phyloP scores from a whole-genome alignment of 805 yeast species.

The Kuraishia cidri region DNA sequence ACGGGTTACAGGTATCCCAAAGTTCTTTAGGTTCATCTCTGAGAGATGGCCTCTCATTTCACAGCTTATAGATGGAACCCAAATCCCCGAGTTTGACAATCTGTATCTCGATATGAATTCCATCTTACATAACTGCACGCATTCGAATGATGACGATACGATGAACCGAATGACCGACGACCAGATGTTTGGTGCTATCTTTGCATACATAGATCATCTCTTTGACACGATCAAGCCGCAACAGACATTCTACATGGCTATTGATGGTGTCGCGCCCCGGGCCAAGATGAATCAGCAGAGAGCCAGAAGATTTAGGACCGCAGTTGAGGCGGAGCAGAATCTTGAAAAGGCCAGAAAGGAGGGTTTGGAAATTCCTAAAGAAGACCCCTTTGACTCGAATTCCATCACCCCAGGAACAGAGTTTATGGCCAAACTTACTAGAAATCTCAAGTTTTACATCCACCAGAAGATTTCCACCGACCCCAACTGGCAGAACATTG shows the following conservation, averaged over 20 bases:
- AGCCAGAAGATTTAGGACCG: constrained; percentile 90
- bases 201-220: constrained; percentile 89
- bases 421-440: constrained; percentile 85
- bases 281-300: constrained; percentile 99
- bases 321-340: constrained; percentile 82
- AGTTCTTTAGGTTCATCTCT: constrained; percentile 91
- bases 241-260: constrained; percentile 87
- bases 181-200: constrained; percentile 86
- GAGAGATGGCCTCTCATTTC: constrained; percentile 98
- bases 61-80: constrained; percentile 71
- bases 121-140: constrained; percentile 89
- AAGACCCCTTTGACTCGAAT: constrained; percentile 84
- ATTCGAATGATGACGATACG: constrained; percentile 54
- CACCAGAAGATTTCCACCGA: constrained; percentile 84
- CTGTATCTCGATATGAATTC: constrained; percentile 97
- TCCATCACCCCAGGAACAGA: constrained; percentile 96
- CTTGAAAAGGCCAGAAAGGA: constrained; percentile 61
- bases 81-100: constrained; percentile 91
- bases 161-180: constrained; percentile 71
- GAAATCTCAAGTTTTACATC: constrained; percentile 76
- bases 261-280: constrained; percentile 98
- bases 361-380: constrained; percentile 73
- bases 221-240: constrained; percentile 83
- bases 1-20: constrained; percentile 91
- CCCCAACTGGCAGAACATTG: constrained; percentile 72